Conservation (phyloP, 2,329 filamentous ascomycete genomes). For the Fusarium vanettenii region DNA sequence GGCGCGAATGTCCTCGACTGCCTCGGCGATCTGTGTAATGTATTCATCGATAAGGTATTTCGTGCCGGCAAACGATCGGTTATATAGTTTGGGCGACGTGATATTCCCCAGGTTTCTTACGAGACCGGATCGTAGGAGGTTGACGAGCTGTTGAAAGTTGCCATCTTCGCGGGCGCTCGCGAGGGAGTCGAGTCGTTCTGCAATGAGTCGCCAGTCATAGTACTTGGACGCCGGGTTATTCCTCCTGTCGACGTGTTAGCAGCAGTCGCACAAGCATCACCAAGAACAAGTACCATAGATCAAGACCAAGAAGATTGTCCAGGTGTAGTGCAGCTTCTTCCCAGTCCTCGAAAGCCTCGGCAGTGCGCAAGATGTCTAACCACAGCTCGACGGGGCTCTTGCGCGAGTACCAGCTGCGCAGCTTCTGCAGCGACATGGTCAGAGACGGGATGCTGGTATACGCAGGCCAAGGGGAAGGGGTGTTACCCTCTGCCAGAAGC, state of each 20-base stretch:
- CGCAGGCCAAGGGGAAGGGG: not conserved
- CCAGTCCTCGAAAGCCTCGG: conserved; percentile 85
- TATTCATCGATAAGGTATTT: conserved; percentile 94
- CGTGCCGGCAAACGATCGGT: conserved; percentile 86
- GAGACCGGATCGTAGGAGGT: conserved; percentile 81
- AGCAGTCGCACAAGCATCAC: not conserved
- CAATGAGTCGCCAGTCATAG: conserved; percentile 89
- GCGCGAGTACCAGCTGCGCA: conserved; percentile 73
- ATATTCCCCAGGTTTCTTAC: conserved; percentile 94
- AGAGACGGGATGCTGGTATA: conserved; percentile 10
- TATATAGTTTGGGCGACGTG: conserved; percentile 82
- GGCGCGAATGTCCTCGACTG: conserved; percentile 79
- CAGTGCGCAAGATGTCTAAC: conserved; percentile 72
- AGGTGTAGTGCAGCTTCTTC: conserved; percentile 84
- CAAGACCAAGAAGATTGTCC: conserved; percentile 83
- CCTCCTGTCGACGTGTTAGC: conserved; percentile 66
- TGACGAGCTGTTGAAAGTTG: conserved; percentile 80
- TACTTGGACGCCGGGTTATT: conserved; percentile 82
- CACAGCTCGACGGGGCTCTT: conserved; percentile 74
- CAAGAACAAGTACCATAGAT: conserved; percentile 72
- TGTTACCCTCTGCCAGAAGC: conserved; percentile 72
- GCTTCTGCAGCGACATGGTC: conserved; percentile 64
- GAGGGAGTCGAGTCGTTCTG: conserved; percentile 78
- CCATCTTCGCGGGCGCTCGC: conserved; percentile 75
- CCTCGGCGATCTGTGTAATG: conserved; percentile 83